A percentile compares a stretch with the other conserved stretches of the same genome.
phyloP scores from a whole-genome alignment of 2,329 filamentous ascomycete genomes.

The Huntiella abstrusa region DNA sequence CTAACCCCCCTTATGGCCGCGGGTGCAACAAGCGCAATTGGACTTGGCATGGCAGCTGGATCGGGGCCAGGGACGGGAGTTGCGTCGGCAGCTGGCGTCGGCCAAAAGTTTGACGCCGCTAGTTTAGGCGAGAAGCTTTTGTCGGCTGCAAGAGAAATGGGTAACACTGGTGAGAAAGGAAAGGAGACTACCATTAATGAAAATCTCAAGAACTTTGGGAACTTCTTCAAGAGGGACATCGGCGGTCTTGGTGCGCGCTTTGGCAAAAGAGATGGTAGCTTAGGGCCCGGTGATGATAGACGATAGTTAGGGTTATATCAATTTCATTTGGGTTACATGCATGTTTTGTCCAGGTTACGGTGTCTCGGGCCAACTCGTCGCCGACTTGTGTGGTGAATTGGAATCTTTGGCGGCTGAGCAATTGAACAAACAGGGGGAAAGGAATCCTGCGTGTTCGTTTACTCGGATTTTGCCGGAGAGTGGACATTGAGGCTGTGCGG shows the following conservation, averaged over 20 bases:
- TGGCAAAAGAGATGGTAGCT: conserved; percentile 38
- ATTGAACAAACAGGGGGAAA: no score
- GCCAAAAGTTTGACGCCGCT: conserved; percentile 57
- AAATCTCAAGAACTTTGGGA: conserved; percentile 87
- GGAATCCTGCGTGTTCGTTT: no score
- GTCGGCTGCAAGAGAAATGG: conserved; percentile 72
- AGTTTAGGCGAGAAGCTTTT: conserved; percentile 75
- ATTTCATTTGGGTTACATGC: no score
- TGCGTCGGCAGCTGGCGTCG: conserved; percentile 15
- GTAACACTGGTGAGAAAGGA: conserved; percentile 42
- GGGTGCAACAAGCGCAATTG: conserved; percentile 21
- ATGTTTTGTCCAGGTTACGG: no score
- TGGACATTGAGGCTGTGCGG: no score
- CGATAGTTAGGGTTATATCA: conserved; percentile 1
- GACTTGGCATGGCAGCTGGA: conserved; percentile 2
- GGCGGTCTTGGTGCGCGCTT: conserved; percentile 57
- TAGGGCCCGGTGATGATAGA: conserved; percentile 13
- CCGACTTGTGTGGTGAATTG: no score
- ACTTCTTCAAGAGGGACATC: conserved; percentile 84
- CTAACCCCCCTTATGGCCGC: conserved; percentile 45
- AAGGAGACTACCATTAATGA: conserved; percentile 57
- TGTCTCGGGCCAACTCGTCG: no score
- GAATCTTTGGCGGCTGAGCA: no score
- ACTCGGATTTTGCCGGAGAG: no score
- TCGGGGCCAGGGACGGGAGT: neutral